Percentiles rank a stretch among this genome's conserved stretches.
These are phyloP conservation scores for Helotiales sp. DNA, from an alignment of 2,329 filamentous ascomycete species.

Conservation along the genomic window DNA sequence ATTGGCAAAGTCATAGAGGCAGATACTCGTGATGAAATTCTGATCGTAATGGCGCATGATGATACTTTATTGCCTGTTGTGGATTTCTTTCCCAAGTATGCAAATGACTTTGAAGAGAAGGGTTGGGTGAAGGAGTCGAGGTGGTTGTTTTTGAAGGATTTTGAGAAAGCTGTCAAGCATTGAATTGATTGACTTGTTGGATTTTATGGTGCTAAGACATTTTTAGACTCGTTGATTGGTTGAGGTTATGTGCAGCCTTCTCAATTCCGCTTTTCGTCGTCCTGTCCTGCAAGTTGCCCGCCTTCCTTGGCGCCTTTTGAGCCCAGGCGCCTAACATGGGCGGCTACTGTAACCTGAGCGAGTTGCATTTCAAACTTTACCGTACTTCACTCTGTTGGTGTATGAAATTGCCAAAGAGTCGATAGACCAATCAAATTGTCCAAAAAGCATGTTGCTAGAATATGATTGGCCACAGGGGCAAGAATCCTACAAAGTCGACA, in stretches of 20 bases:
- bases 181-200: not conserved
- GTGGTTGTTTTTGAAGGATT: constrained; percentile 54
- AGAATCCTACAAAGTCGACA: no score
- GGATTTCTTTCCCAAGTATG: constrained; percentile 50
- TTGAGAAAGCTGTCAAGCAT: constrained; percentile 41
- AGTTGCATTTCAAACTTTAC: no score
- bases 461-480: no score
- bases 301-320: no score
- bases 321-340: no score
- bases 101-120: constrained; percentile 47
- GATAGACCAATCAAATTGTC: no score
- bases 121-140: constrained; percentile 45
- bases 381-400: no score
- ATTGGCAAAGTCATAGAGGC: constrained; percentile 47
- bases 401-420: no score
- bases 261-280: no score
- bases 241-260: not conserved
- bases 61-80: constrained; percentile 41
- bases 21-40: constrained; percentile 44
- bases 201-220: not conserved
- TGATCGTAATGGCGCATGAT: constrained; percentile 51
- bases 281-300: no score
- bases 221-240: not conserved
- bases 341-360: no score
- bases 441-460: no score